Evolutionary conservation across 768 basidiomycete genomes (phyloP).

Genomic region (Suillus luteus): DNA sequence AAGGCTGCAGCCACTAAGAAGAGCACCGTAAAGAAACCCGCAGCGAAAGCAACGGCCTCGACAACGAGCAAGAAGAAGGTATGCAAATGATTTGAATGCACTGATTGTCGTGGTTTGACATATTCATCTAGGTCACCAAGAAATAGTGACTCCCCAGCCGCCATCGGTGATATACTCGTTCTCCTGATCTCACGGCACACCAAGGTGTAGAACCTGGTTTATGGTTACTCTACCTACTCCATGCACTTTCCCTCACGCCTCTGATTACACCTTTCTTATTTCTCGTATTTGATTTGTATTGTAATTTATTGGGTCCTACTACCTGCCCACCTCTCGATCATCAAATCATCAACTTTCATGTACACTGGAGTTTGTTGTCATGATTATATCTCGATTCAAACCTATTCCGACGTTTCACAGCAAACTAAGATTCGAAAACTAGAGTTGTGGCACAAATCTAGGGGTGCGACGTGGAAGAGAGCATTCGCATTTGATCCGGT

Average conservation of each 20-base stretch:
- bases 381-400: background rate
- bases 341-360: background rate
- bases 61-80: constrained; percentile 27
- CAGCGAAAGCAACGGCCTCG: constrained; percentile 13
- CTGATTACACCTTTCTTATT: constrained; percentile 10
- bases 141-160: constrained; percentile 6
- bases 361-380: background rate
- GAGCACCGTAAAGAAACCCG: constrained; percentile 30
- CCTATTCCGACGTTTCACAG: background rate
- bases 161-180: constrained; percentile 3
- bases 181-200: constrained; percentile 11
- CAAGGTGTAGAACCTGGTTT: background rate
- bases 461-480: constrained; percentile 1
- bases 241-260: constrained; percentile 4
- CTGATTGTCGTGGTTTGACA: constrained; percentile 24
- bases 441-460: background rate
- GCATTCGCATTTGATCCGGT: background rate
- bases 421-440: no score
- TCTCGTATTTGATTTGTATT: constrained; percentile 14
- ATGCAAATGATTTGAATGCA: background rate
- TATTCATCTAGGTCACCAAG: constrained; percentile 1
- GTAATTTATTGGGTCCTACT: constrained; percentile 11
- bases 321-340: background rate
- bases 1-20: constrained; percentile 38
- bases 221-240: constrained; percentile 8